Conservation (phyloP, 169 alveolate species). For the Eimeria falciformis region DNA sequence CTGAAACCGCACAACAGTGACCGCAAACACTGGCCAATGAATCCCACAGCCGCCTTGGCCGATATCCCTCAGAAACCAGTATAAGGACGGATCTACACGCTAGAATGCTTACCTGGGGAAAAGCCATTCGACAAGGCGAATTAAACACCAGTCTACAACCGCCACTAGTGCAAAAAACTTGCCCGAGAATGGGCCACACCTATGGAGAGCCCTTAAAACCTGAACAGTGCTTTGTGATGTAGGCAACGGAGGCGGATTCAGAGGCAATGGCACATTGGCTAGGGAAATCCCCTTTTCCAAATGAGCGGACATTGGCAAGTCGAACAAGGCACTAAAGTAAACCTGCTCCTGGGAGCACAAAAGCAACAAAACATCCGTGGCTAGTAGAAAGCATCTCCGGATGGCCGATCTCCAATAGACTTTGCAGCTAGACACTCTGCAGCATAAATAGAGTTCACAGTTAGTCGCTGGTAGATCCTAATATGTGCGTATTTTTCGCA, state of each 20-base stretch:
- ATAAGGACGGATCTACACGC: no score
- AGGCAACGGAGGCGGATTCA: slow-evolving; percentile 64
- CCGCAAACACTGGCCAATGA: neutral
- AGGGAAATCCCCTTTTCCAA: neutral
- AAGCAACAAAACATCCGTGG: neutral
- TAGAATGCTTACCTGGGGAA: slow-evolving; percentile 47
- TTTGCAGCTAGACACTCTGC: neutral
- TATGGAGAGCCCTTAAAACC: slow-evolving; percentile 17
- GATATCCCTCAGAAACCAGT: no score
- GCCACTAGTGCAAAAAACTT: slow-evolving; percentile 44
- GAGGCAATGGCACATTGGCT: slow-evolving; percentile 29
- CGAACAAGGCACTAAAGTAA: slow-evolving; percentile 45
- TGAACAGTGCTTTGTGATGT: slow-evolving; percentile 19
- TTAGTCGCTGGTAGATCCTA: neutral
- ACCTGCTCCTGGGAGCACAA: slow-evolving; percentile 48
- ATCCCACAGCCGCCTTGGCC: no score
- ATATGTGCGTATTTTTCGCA: neutral
- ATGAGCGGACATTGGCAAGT: neutral
- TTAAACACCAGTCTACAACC: slow-evolving; percentile 42
- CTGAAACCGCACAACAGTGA: neutral
- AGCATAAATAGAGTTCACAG: neutral
- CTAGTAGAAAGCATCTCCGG: neutral
- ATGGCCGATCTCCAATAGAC: neutral
- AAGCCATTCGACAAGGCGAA: slow-evolving; percentile 57
- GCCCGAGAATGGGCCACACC: slow-evolving; percentile 50